Percentiles rank a stretch among this genome's conserved stretches.
These are phyloP conservation scores for Brasenia schreberi DNA, from an alignment of 164 flowering plant species.

Conservation along the genomic window DNA sequence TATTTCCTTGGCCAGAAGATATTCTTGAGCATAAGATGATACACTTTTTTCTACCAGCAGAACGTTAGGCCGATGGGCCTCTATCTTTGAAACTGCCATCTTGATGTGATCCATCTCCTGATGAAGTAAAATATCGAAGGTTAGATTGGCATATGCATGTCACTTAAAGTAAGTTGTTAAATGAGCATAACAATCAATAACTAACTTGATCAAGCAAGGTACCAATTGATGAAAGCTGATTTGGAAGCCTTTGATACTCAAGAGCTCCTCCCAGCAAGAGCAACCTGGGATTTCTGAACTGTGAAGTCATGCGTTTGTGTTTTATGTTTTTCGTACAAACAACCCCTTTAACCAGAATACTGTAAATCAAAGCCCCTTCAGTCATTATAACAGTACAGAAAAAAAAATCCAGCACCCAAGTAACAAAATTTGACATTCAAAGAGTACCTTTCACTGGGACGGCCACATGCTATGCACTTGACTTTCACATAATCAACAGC, in stretches of 20 bases:
- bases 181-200: neutral
- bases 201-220: constrained; percentile 83
- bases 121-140: neutral
- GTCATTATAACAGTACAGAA: neutral
- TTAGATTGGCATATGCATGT: neutral
- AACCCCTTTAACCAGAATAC: constrained; percentile 75
- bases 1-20: constrained; percentile 78
- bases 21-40: constrained; percentile 87
- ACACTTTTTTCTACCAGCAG: constrained; percentile 94
- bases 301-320: constrained; percentile 87
- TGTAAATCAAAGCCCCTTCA: constrained; percentile 19
- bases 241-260: constrained; percentile 73
- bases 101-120: constrained; percentile 95
- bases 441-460: constrained; percentile 60
- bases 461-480: constrained; percentile 77
- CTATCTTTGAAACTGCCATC: constrained; percentile 76
- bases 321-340: constrained; percentile 97
- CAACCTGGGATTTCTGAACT: constrained; percentile 72
- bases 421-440: neutral
- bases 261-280: constrained; percentile 92
- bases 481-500: constrained; percentile 89
- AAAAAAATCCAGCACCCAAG: neutral
- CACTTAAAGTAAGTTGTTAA: neutral
- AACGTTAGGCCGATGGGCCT: constrained; percentile 85
- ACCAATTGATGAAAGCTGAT: constrained; percentile 77